phyloP scores from a whole-genome alignment of 257 asterid species.

The Ehretia macrophylla region DNA sequence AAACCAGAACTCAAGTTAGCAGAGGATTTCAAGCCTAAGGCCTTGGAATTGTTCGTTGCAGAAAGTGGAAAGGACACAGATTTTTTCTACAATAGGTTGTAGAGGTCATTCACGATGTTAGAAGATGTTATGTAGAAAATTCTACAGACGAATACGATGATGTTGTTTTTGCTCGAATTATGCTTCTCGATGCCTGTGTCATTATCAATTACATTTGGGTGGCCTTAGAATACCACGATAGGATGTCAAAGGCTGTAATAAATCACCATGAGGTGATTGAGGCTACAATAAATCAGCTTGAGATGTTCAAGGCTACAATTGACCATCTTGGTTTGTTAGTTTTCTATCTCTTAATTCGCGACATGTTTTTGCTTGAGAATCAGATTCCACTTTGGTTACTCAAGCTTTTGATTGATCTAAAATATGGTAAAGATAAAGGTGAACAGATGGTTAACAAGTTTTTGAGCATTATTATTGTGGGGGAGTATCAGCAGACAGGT shows the following conservation, averaged over 20 bases:
- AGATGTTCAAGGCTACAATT: too few species aligned
- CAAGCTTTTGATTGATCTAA: background rate
- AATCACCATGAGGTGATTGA: too few species aligned
- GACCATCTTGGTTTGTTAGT: background rate
- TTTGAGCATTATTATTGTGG: background rate
- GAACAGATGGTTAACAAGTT: background rate
- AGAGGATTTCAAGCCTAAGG: slow-evolving; percentile 10
- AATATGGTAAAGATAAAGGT: background rate
- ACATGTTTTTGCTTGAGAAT: slow-evolving; percentile 24
- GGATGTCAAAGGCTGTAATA: background rate
- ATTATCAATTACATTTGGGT: background rate
- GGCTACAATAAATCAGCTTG: too few species aligned
- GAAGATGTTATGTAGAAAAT: slow-evolving; percentile 15
- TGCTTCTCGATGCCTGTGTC: slow-evolving; percentile 17
- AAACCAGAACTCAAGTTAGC: slow-evolving; percentile 4
- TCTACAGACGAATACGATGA: background rate
- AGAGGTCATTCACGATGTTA: slow-evolving; percentile 1
- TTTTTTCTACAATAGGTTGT: slow-evolving; percentile 8
- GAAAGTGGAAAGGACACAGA: background rate
- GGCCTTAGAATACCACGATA: background rate
- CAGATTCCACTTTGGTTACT: slow-evolving; percentile 21
- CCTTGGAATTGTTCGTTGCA: background rate
- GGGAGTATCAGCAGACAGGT: background rate
- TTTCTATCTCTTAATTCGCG: background rate
- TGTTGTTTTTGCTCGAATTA: slow-evolving; percentile 14